Evolutionary conservation across 495 filamentous ascomycete species (phyloP).

Genomic region (Lichina pygmaea): DNA sequence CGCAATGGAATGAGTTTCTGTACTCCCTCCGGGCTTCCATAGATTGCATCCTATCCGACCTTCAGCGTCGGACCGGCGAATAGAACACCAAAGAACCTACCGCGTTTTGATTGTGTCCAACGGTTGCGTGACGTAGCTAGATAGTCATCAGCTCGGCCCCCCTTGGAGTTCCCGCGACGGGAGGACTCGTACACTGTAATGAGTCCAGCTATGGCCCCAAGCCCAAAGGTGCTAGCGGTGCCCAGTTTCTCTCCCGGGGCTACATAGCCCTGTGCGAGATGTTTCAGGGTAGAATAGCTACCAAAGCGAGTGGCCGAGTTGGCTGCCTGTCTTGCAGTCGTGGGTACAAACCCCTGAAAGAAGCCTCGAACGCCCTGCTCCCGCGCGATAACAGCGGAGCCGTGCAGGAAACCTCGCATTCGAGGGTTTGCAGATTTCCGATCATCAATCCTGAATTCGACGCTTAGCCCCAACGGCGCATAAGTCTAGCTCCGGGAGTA

Average conservation of each 20-base stretch:
- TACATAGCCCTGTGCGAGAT: conserved; percentile 75
- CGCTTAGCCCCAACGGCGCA: neutral
- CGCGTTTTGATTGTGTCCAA: conserved; percentile 88
- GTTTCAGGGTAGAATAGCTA: conserved; percentile 70
- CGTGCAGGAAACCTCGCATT: conserved; percentile 81
- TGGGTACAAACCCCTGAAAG: conserved; percentile 90
- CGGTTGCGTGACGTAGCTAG: conserved; percentile 48
- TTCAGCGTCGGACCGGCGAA: neutral
- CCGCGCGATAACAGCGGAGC: conserved; percentile 56
- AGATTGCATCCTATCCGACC: conserved; percentile 56
- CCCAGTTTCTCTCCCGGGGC: conserved; percentile 89
- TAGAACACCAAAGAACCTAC: conserved; percentile 10
- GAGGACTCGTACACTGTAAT: conserved; percentile 55
- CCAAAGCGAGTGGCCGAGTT: conserved; percentile 80
- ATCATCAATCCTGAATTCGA: conserved; percentile 52
- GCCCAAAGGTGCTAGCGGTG: conserved; percentile 63
- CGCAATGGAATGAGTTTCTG: conserved; percentile 73
- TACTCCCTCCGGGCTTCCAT: conserved; percentile 66
- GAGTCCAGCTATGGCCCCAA: conserved; percentile 68
- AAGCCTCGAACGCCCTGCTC: conserved; percentile 78
- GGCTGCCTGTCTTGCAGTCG: conserved; percentile 78
- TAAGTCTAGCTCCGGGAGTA: neutral
- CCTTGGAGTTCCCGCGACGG: conserved; percentile 2
- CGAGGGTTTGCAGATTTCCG: conserved; percentile 67
- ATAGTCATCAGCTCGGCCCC: conserved; percentile 1